Conservation (phyloP, 306 rosid genomes). For the Rosa multiflora region DNA sequence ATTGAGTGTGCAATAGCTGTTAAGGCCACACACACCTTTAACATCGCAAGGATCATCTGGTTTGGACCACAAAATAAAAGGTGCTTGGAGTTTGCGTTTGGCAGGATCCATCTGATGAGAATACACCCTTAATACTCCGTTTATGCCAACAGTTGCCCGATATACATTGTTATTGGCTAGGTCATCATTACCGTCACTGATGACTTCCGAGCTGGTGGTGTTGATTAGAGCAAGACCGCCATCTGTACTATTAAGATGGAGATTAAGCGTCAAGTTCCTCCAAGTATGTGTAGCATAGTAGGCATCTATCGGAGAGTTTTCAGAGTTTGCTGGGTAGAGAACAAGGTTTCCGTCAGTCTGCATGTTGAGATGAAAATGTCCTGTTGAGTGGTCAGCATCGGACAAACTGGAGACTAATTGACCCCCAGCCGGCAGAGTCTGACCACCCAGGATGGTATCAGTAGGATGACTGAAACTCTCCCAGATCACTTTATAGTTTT, state of each 20-base stretch:
- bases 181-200: neutral
- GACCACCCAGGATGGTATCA: constrained; percentile 14
- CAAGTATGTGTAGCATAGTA: neutral
- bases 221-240: neutral
- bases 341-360: constrained; percentile 25
- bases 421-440: neutral
- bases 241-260: neutral
- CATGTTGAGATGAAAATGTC: constrained; percentile 27
- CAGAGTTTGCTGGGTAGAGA: constrained; percentile 13
- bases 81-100: neutral
- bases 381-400: constrained; percentile 4
- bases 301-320: neutral
- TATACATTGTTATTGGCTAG: neutral
- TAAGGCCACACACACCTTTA: constrained; percentile 23
- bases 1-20: constrained; percentile 20
- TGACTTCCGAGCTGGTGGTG: neutral
- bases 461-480: constrained; percentile 22
- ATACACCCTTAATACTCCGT: constrained; percentile 21
- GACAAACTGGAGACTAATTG: constrained; percentile 14
- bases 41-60: neutral
- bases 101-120: neutral
- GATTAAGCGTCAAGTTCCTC: neutral
- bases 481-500: neutral
- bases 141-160: constrained; percentile 8
- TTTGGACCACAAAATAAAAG: neutral